These are phyloP conservation scores for Blastocystis sp. DNA, from an alignment of 352 stramenopile species.

Conservation along the genomic window DNA sequence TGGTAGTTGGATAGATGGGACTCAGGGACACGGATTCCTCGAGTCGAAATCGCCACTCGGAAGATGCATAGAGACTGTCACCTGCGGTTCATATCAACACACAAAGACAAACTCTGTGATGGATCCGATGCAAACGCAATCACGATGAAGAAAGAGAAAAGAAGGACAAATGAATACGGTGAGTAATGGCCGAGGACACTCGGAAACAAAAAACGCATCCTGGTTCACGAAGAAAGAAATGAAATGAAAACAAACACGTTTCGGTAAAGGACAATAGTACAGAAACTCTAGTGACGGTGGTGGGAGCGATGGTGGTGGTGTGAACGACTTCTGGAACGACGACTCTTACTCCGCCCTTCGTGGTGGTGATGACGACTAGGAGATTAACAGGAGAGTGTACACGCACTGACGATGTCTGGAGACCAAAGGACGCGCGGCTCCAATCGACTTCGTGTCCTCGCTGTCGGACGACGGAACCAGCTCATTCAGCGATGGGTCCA, in stretches of 20 bases:
- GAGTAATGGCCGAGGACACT: neutral
- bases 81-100: too few species aligned
- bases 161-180: neutral
- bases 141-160: neutral
- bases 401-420: neutral
- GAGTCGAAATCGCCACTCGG: too few species aligned
- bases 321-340: neutral
- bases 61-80: too few species aligned
- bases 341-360: neutral
- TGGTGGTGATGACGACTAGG: conserved; percentile 12
- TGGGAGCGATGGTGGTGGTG: conserved; percentile 5
- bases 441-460: conserved; percentile 31
- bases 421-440: neutral
- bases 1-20: neutral
- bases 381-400: neutral
- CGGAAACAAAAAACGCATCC: neutral
- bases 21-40: too few species aligned
- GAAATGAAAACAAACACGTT: conserved; percentile 10
- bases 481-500: neutral
- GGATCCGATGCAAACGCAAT: too few species aligned
- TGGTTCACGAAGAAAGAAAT: too few species aligned
- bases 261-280: conserved; percentile 9
- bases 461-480: neutral
- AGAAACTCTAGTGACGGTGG: neutral
- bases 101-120: too few species aligned